These are phyloP conservation scores for Saitozyma podzolica DNA, from an alignment of 768 basidiomycete genomes.

Conservation along the genomic window DNA sequence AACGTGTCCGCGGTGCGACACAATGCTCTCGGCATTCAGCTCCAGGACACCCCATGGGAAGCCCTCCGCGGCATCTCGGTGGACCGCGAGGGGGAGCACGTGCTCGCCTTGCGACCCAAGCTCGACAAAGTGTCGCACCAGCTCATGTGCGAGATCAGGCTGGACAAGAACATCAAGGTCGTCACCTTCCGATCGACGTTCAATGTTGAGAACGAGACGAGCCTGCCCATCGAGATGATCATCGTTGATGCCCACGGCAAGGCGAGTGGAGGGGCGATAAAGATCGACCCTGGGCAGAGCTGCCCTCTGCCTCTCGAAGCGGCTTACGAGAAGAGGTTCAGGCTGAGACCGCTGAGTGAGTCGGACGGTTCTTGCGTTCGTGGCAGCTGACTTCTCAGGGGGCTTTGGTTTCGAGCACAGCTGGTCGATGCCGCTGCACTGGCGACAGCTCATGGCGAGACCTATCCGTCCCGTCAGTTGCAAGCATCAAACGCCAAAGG, in stretches of 20 bases:
- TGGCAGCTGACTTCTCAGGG: slow-evolving; percentile 57
- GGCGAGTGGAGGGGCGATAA: slow-evolving; percentile 75
- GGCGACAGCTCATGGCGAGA: slow-evolving; percentile 79
- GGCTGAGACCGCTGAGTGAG: slow-evolving; percentile 90
- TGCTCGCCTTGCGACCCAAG: slow-evolving; percentile 80
- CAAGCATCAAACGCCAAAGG: slow-evolving; percentile 72
- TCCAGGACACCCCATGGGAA: slow-evolving; percentile 86
- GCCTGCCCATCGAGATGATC: slow-evolving; percentile 89
- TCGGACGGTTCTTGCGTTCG: slow-evolving; percentile 4
- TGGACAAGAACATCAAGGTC: slow-evolving; percentile 88
- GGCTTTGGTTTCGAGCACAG: slow-evolving; percentile 82
- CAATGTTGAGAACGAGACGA: slow-evolving; percentile 82
- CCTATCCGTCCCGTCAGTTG: slow-evolving; percentile 75
- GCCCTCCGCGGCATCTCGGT: slow-evolving; percentile 83
- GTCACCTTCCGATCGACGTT: slow-evolving; percentile 92
- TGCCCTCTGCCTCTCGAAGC: slow-evolving; percentile 88
- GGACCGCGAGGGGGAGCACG: slow-evolving; percentile 87
- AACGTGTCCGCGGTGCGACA: slow-evolving; percentile 69
- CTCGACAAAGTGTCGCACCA: slow-evolving; percentile 72
- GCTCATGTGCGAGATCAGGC: slow-evolving; percentile 81
- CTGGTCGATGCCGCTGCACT: slow-evolving; percentile 82
- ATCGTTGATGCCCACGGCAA: slow-evolving; percentile 82
- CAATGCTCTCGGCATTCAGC: slow-evolving; percentile 81
- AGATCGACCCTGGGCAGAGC: slow-evolving; percentile 83
- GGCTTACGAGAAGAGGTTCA: slow-evolving; percentile 75